Base-by-base conservation (phyloP, 2,329 filamentous ascomycete species). In the Exophiala calicioides region DNA sequence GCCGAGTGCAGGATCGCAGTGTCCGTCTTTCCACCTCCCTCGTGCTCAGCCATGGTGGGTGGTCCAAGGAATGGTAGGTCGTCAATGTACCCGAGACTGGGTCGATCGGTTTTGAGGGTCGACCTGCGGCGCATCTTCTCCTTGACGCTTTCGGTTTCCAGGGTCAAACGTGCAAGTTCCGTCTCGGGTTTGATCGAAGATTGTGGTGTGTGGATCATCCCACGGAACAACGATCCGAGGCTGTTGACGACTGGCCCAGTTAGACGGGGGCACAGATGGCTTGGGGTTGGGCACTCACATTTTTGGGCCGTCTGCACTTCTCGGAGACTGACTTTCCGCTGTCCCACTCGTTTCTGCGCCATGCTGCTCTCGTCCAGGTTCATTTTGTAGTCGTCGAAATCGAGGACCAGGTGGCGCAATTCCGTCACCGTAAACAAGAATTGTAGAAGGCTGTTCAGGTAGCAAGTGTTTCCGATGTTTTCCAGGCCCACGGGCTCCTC, bases 401-500 rank as follows among this genome's bases (percentile, higher is more conserved):
- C 75, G 47, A 94, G 74, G 3, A 96, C 83, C 55, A 96, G 79
- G 4, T 93, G 79, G 38, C 91, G 81, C 21, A 97, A 75, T 2
- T 88, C 83, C 52, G 83, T 85, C 44, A 97, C 81, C 0, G 90
- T 94, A 65, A 95, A 96, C 57, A 96, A 86, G 63, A 95, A 97
- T 60, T 98, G 93, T 7, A 98, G 75, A 37, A 98, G 79, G 68
- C 91, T 97, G 72, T 98, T 98, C 44, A 98, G 77, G 61, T 98
- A 98, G 66, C 93, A 98, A 0, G 94, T 98, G 62, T 98, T 98
- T 49, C 93, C 90, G 47, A 97, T 95, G 59, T 97, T 98, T 54
- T 84, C 80, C 4, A 97, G 77, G 0, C 93, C 93, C 16, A 95
- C 87, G 0, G 93, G 93, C 66, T 88, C 82, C 21, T 79, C 73